Conservation (phyloP, 2,329 filamentous ascomycete genomes). For the Monosporascus sp. region DNA sequence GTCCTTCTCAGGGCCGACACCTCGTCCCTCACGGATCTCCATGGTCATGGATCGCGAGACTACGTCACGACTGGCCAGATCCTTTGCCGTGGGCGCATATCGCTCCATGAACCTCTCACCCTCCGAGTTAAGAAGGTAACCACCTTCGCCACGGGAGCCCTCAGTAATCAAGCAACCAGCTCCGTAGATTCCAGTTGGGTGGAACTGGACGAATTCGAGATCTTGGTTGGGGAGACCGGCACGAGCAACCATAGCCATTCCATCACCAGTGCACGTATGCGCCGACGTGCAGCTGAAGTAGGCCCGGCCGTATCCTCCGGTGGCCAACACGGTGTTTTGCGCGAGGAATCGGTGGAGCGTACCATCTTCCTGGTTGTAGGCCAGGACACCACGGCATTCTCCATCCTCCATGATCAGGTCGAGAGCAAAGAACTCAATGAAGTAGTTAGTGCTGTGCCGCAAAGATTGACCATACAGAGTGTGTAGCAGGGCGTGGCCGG, state of each 20-base stretch:
- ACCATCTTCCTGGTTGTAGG: constrained; percentile 98
- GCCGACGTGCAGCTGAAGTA: constrained; percentile 99
- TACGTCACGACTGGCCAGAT: constrained; percentile 93
- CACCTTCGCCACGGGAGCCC: constrained; percentile 95
- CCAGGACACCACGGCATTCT: constrained; percentile 91
- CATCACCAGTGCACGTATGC: constrained; percentile 97
- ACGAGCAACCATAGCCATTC: constrained; percentile 98
- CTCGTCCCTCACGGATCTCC: constrained; percentile 95
- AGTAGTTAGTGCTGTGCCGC: constrained; percentile 98
- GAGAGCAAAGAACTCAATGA: constrained; percentile 97
- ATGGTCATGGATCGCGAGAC: constrained; percentile 97
- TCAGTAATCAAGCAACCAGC: constrained; percentile 97
- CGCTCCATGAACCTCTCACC: constrained; percentile 99
- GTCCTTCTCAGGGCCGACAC: constrained; percentile 95
- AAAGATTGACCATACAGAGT: constrained; percentile 97
- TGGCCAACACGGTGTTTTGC: constrained; percentile 94
- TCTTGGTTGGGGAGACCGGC: constrained; percentile 98
- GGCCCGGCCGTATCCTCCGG: constrained; percentile 93
- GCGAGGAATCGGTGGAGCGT: constrained; percentile 95
- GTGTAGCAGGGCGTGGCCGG: constrained; percentile 94
- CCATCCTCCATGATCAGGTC: constrained; percentile 98
- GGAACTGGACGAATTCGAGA: constrained; percentile 99
- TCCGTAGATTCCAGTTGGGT: constrained; percentile 98
- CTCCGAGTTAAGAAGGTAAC: constrained; percentile 94
- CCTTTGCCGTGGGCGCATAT: constrained; percentile 96